Conservation (phyloP, 331 rosid genomes). For the Dryas integrifolia region DNA sequence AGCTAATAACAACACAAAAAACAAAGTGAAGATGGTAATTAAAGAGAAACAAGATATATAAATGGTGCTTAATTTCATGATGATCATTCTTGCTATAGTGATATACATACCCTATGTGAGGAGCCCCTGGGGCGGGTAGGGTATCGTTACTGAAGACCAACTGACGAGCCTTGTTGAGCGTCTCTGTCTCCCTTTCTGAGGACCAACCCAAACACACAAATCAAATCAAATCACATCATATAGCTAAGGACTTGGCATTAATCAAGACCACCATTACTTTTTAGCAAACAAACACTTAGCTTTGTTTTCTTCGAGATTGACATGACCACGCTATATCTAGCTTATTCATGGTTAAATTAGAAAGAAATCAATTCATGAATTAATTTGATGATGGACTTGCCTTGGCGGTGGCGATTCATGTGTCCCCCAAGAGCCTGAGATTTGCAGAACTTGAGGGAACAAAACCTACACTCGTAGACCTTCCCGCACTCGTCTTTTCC, state of each 20-base stretch:
- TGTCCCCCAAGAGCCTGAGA: constrained; percentile 99
- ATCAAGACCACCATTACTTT: too few relatives aligned
- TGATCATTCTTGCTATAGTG: not conserved
- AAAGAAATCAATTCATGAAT: too few relatives aligned
- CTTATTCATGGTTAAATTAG: not conserved
- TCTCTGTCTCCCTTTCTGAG: constrained; percentile 96
- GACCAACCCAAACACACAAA: constrained; percentile 22
- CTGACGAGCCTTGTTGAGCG: constrained; percentile 91
- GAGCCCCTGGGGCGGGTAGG: constrained; percentile 49
- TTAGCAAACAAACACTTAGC: too few relatives aligned
- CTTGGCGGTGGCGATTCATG: constrained; percentile 99
- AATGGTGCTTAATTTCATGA: too few relatives aligned
- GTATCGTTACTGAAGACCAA: constrained; percentile 80
- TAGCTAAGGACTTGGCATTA: too few relatives aligned
- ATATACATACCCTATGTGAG: constrained; percentile 66
- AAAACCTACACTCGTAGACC: constrained; percentile 97
- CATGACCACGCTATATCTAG: constrained; percentile 9
- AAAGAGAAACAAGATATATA: too few relatives aligned
- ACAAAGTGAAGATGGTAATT: not conserved
- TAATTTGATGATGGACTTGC: constrained; percentile 30
- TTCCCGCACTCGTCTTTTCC: constrained; percentile 81
- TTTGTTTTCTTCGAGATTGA: not conserved
- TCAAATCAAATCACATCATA: constrained; percentile 26
- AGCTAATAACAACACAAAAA: constrained; percentile 36
- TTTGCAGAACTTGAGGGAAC: constrained; percentile 99